Evolutionary conservation across 345 rosid species (phyloP).

Genomic region (Lepidium didymum): DNA sequence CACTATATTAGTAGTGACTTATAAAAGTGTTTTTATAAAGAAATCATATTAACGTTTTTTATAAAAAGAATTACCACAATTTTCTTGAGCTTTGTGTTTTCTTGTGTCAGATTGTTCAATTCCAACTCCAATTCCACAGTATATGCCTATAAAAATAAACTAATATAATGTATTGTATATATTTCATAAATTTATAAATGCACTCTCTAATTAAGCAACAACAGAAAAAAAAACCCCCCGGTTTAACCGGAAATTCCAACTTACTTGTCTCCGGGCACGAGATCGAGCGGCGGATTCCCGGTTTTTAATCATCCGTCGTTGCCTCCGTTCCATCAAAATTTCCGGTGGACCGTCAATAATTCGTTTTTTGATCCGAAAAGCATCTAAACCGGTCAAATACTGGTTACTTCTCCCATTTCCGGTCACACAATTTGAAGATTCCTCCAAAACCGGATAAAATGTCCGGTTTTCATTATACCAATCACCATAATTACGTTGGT

Average conservation of each 20-base stretch:
- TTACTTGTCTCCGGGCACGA: slow-evolving; percentile 91
- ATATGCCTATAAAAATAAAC: slow-evolving; percentile 46
- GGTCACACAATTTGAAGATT: slow-evolving; percentile 26
- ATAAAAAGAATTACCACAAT: slow-evolving; percentile 41
- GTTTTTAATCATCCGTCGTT: slow-evolving; percentile 87
- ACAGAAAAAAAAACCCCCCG: no score
- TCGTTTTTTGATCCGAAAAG: slow-evolving; percentile 41
- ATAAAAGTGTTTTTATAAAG: background rate
- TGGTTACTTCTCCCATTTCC: slow-evolving; percentile 30
- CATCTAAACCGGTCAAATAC: slow-evolving; percentile 27
- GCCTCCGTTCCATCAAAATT: slow-evolving; percentile 70
- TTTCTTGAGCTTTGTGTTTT: slow-evolving; percentile 59
- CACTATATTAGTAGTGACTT: no score
- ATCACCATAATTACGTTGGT: slow-evolving; percentile 24
- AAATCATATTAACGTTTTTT: background rate
- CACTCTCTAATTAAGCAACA: no score
- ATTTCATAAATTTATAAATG: no score
- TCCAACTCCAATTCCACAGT: slow-evolving; percentile 87
- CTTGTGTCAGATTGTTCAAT: slow-evolving; percentile 67
- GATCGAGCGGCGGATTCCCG: slow-evolving; percentile 92
- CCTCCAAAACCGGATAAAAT: slow-evolving; percentile 33
- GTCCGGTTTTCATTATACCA: slow-evolving; percentile 21
- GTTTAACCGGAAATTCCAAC: background rate
- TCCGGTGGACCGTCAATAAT: slow-evolving; percentile 62
- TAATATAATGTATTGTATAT: no score